phyloP scores from a whole-genome alignment of 2,329 filamentous ascomycete genomes.

The Calonectria pseudoreteaudii region DNA sequence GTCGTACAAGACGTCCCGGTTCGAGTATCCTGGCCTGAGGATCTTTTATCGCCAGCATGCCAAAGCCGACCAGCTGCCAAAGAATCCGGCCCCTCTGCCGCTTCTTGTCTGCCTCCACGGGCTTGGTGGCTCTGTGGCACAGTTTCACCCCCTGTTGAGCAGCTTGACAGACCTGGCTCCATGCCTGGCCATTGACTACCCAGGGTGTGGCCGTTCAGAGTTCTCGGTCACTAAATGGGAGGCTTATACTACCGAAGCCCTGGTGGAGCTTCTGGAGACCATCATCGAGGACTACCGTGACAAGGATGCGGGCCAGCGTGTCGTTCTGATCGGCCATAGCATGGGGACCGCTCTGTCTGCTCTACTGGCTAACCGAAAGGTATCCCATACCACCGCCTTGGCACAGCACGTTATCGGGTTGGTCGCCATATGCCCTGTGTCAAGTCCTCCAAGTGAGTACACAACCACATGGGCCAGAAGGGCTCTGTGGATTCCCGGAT shows the following conservation, averaged over 20 bases:
- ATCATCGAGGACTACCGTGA: conserved; percentile 82
- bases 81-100: conserved; percentile 78
- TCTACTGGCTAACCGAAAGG: conserved; percentile 67
- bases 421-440: conserved; percentile 83
- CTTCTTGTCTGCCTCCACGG: conserved; percentile 93
- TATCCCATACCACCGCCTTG: conserved; percentile 62
- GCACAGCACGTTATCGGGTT: conserved; percentile 77
- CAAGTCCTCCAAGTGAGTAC: conserved; percentile 69
- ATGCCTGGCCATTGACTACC: conserved; percentile 86
- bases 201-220: conserved; percentile 86
- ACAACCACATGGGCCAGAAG: conserved; percentile 58
- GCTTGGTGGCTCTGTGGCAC: conserved; percentile 89
- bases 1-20: conserved; percentile 77
- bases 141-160: conserved; percentile 84
- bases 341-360: conserved; percentile 87
- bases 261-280: conserved; percentile 79
- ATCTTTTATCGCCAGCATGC: conserved; percentile 87
- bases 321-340: conserved; percentile 89
- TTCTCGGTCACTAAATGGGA: conserved; percentile 79
- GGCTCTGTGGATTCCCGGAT: conserved; percentile 76
- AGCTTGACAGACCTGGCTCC: conserved; percentile 86
- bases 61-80: conserved; percentile 84
- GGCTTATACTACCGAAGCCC: conserved; percentile 82
- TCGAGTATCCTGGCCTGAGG: conserved; percentile 80
- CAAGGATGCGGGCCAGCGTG: conserved; percentile 72